Conservation (phyloP, 2,329 filamentous ascomycete genomes). For the Ilyonectria sp. region DNA sequence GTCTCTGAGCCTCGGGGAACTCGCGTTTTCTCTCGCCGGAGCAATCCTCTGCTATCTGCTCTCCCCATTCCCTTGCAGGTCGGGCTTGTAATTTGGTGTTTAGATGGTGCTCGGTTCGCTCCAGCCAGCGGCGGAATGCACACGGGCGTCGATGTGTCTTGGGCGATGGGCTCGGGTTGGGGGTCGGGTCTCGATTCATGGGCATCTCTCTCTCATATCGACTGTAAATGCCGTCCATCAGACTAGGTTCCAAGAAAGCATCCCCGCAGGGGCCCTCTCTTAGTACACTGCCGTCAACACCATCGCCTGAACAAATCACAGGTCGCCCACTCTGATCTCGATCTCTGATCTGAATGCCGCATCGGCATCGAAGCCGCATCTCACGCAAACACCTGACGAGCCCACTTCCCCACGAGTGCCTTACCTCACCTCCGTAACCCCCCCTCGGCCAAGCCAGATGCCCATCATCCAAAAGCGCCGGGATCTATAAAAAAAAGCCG, state of each 20-base stretch:
- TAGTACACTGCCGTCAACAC: neutral
- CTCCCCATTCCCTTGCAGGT: constrained; percentile 12
- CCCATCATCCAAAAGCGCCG: neutral
- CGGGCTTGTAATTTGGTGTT: constrained; percentile 22
- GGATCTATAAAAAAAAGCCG: constrained; percentile 19
- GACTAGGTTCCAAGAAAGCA: constrained; percentile 22
- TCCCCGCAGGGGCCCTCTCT: neutral
- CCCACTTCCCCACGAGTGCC: no score
- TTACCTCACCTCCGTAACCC: no score
- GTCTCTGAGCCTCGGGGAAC: neutral
- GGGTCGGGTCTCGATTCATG: neutral
- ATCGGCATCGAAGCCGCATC: neutral
- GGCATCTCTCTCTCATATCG: constrained; percentile 15
- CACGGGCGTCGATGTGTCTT: constrained; percentile 6
- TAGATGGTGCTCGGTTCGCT: constrained; percentile 26
- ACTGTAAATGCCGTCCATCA: constrained; percentile 13
- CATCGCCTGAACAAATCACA: neutral
- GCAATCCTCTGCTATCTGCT: neutral
- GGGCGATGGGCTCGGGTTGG: constrained; percentile 5
- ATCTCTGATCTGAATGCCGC: neutral
- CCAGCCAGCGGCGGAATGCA: constrained; percentile 10
- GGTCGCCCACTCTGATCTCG: neutral
- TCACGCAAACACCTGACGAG: neutral
- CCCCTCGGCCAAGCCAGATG: no score
- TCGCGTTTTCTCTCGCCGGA: neutral